Base-by-base conservation (phyloP, 148 eudicot genomes). In the Camellia lanceoleosa region DNA sequence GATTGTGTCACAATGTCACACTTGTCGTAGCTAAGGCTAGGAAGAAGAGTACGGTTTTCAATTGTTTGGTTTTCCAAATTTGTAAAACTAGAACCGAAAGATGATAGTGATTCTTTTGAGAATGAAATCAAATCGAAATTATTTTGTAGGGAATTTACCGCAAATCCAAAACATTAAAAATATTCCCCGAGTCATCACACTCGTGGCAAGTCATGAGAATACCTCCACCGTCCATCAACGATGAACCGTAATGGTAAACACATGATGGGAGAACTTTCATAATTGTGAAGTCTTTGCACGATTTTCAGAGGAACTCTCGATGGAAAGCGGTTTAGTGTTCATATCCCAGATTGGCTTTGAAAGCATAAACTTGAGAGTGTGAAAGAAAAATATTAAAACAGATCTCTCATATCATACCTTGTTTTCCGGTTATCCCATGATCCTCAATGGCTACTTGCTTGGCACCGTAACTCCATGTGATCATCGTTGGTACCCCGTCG, bases 381-480 rank as follows among this genome's bases (percentile, higher is more conserved):
- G 10, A 1, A 42, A 73, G 80, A 38, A 49, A n/a, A 41, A 49
- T 30, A 41, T 19, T 41, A 15, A 3, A 23, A 66, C 3, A 38
- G 20, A 59, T 41, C 44, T 58, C 38, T 30, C 1, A 30, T 30
- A 30, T 30, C 23, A 7, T 41, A 95, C 98, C 95, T 95, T 51
- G 93, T 85, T 77, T 87, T 90, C 97, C 97, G 93, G 68, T 88
- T 82, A 84, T 95, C 98, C 98, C 98, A 95, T 52, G 98, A 93
- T 7, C 98, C 86, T 89, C 93, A 66, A 95, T 88, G 58, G 88
- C 85, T 68, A 95, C 97, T 71, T 90, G 91, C 80, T 90, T 91
- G 75, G 88, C 98, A 78, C 86, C 92, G 70, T 84, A 83, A 81
- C 83, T 87, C 98, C 98, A 95, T 23, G 91, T 89, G 75, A 95